Conservation (phyloP, 192 early-diverging fungal species). For the Coemansia reversa region DNA sequence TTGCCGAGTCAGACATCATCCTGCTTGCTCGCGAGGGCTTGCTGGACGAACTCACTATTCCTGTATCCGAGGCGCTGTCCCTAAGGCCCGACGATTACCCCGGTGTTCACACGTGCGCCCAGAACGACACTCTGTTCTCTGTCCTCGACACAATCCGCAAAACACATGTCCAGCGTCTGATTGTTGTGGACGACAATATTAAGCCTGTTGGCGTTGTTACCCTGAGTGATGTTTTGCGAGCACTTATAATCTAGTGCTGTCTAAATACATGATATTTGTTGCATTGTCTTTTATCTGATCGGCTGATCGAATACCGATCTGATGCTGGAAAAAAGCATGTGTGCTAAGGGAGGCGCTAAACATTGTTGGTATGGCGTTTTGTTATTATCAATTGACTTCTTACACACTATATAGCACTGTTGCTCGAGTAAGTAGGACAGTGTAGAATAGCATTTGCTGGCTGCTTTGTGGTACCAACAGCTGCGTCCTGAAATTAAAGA, state of each 20-base stretch:
- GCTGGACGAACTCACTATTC: slow-evolving; percentile 74
- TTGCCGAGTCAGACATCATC: slow-evolving; percentile 96
- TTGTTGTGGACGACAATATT: slow-evolving; percentile 84
- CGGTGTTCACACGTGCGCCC: slow-evolving; percentile 90
- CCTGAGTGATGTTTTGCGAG: slow-evolving; percentile 77
- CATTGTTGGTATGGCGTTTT: background rate
- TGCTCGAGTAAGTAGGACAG: background rate
- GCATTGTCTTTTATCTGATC: background rate
- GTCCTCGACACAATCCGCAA: slow-evolving; percentile 87
- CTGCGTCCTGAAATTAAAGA: no score
- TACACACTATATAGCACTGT: no score
- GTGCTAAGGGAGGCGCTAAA: background rate
- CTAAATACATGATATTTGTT: background rate
- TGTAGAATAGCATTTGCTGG: background rate
- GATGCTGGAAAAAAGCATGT: background rate
- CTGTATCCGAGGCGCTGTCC: slow-evolving; percentile 81
- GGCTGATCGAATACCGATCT: background rate
- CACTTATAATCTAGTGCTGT: slow-evolving; percentile 38
- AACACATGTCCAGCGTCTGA: slow-evolving; percentile 83
- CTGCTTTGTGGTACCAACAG: no score
- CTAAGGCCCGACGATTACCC: slow-evolving; percentile 87
- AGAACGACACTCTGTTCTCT: slow-evolving; percentile 82
- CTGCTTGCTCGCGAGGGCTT: slow-evolving; percentile 61
- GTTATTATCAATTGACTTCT: no score
- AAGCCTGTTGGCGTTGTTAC: slow-evolving; percentile 80